Percentiles rank a stretch among this genome's conserved stretches.
phyloP scores from a whole-genome alignment of 352 stramenopile genomes.

The Globisporangium barbulae region DNA sequence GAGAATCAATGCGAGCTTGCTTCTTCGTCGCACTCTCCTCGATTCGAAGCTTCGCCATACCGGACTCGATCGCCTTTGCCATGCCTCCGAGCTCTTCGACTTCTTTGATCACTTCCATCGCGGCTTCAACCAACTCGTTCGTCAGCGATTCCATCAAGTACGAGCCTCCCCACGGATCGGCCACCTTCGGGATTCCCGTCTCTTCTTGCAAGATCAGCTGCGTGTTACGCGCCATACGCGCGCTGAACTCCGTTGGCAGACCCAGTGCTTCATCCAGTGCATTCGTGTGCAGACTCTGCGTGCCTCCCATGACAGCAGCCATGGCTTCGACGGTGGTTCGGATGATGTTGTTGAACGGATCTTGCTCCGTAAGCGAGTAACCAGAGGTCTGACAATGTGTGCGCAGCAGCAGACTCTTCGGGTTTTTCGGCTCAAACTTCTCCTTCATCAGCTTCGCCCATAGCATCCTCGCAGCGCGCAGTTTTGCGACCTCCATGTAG shows the following conservation, averaged over 20 bases:
- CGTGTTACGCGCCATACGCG: slow-evolving; percentile 96
- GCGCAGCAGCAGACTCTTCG: slow-evolving; percentile 91
- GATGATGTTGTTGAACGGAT: slow-evolving; percentile 98
- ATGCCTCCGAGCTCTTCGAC: slow-evolving; percentile 94
- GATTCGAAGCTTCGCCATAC: slow-evolving; percentile 95
- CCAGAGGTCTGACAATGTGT: slow-evolving; percentile 97
- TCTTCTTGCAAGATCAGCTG: slow-evolving; percentile 98
- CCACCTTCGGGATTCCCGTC: slow-evolving; percentile 91
- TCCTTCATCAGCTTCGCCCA: slow-evolving; percentile 95
- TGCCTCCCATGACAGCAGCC: slow-evolving; percentile 85
- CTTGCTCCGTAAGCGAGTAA: slow-evolving; percentile 95
- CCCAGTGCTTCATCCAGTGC: slow-evolving; percentile 96
- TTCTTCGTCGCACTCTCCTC: slow-evolving; percentile 97
- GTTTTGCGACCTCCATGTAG: slow-evolving; percentile 97
- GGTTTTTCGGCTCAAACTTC: slow-evolving; percentile 93
- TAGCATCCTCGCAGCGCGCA: slow-evolving; percentile 90
- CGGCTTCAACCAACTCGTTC: slow-evolving; percentile 82
- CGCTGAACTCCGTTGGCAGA: slow-evolving; percentile 95
- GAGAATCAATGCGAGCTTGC: slow-evolving; percentile 93
- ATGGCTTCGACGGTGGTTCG: slow-evolving; percentile 96
- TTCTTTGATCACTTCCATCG: slow-evolving; percentile 71
- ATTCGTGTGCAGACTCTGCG: slow-evolving; percentile 98
- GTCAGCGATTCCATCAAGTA: slow-evolving; percentile 98
- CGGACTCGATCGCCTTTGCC: slow-evolving; percentile 96
- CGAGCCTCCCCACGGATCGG: slow-evolving; percentile 95